Percentiles rank a stretch among this genome's conserved stretches.
These are phyloP conservation scores for Canna indica DNA, from an alignment of 176 grass and related monocot genomes.

Conservation along the genomic window DNA sequence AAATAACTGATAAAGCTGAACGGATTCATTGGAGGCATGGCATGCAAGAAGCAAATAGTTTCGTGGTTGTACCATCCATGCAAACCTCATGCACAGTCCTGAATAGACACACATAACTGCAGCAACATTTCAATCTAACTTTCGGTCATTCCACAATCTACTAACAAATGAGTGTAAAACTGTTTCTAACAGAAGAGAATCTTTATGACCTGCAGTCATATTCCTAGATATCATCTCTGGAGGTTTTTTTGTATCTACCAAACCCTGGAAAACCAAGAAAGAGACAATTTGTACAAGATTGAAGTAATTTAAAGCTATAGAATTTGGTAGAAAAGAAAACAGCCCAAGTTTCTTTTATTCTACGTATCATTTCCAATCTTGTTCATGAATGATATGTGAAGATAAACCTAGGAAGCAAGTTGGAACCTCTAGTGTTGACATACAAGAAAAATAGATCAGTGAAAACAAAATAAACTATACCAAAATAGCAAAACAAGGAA, in stretches of 20 bases:
- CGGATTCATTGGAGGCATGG: constrained; percentile 74
- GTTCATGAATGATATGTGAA: too few species aligned
- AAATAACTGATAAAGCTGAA: constrained; percentile 79
- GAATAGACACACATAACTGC: constrained; percentile 90
- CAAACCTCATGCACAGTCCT: constrained; percentile 76
- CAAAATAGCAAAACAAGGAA: neutral
- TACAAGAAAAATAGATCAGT: too few species aligned
- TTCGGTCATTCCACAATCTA: neutral
- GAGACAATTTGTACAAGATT: neutral
- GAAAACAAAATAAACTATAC: too few species aligned
- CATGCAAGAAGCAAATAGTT: constrained; percentile 82
- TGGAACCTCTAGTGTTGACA: too few species aligned
- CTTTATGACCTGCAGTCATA: constrained; percentile 59
- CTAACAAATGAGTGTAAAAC: neutral
- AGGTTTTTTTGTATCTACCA: constrained; percentile 66
- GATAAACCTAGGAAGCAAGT: too few species aligned
- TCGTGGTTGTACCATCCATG: constrained; percentile 80
- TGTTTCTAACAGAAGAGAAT: neutral
- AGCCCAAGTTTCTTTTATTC: too few species aligned
- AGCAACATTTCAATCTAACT: too few species aligned
- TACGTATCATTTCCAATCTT: too few species aligned
- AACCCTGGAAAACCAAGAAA: constrained; percentile 28
- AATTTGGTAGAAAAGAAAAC: too few species aligned
- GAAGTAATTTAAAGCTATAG: too few species aligned
- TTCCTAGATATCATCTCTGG: constrained; percentile 82